Evolutionary conservation across 352 stramenopile species (phyloP).

Genomic region (Pythium oligandrum): DNA sequence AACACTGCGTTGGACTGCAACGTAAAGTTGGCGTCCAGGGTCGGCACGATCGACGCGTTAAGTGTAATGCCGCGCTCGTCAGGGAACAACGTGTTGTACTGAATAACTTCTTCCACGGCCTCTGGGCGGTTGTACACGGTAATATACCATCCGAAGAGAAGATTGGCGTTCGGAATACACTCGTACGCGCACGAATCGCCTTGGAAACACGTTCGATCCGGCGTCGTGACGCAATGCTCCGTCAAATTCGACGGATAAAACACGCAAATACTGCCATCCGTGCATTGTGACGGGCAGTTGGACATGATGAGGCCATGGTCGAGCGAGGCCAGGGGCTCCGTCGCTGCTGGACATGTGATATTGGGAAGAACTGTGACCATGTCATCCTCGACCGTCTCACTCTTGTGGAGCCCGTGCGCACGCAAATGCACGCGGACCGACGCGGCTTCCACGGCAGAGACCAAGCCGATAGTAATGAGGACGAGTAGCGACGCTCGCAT

Average conservation of each 20-base stretch:
- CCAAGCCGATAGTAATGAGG: no score
- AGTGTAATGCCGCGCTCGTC: neutral
- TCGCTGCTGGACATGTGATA: no score
- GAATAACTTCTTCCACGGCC: constrained; percentile 10
- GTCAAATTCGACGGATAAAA: constrained; percentile 3
- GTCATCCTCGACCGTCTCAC: no score
- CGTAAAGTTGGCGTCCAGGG: no score
- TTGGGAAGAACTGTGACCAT: no score
- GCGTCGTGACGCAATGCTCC: constrained; percentile 3
- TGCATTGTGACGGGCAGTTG: constrained; percentile 5
- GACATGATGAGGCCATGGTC: no score
- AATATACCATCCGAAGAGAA: constrained; percentile 5
- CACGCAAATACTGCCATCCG: constrained; percentile 10
- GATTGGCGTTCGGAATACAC: constrained; percentile 6
- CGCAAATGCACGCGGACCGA: no score
- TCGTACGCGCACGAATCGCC: constrained; percentile 12
- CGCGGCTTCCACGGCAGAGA: no score
- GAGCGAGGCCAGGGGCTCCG: no score
- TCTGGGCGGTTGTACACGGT: constrained; percentile 4
- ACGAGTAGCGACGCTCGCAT: no score
- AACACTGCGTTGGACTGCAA: neutral
- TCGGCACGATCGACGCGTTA: constrained; percentile 2
- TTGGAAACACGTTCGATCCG: constrained; percentile 3
- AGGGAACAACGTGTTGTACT: constrained; percentile 2
- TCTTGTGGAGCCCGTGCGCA: no score